These are phyloP conservation scores for Mycena albidolilacea DNA, from an alignment of 768 basidiomycete species.

Conservation along the genomic window DNA sequence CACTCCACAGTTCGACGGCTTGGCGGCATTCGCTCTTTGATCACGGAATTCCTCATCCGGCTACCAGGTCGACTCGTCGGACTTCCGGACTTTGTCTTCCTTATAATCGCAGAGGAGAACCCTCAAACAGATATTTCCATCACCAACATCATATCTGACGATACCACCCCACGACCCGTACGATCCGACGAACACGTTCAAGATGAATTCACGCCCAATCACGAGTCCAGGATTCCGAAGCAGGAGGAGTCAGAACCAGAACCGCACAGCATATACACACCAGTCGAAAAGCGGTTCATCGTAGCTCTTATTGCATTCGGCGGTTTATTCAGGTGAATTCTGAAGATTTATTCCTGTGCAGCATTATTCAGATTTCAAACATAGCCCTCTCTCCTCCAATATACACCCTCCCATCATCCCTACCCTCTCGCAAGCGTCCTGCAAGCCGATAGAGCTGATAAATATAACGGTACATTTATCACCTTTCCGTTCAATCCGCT, in stretches of 20 bases:
- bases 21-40: background rate
- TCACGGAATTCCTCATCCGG: conserved; percentile 12
- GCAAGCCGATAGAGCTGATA: conserved; percentile 78
- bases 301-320: conserved; percentile 71
- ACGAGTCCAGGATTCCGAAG: background rate
- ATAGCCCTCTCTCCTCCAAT: conserved; percentile 79
- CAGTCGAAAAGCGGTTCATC: conserved; percentile 77
- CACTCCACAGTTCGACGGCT: background rate
- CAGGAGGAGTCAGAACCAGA: background rate
- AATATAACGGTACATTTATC: conserved; percentile 73
- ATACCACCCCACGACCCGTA: background rate
- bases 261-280: conserved; percentile 63
- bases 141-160: background rate
- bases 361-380: background rate
- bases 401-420: conserved; percentile 90
- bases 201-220: background rate
- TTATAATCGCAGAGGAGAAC: background rate
- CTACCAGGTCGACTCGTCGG: too few relatives aligned
- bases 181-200: background rate
- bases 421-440: conserved; percentile 70
- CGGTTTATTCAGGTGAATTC: conserved; percentile 70
- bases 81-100: background rate
- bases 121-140: background rate
- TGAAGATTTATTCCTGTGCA: background rate
- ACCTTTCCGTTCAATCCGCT: background rate